Evolutionary conservation across 495 filamentous ascomycete species (phyloP), one percentile per base, ranked within the genome.

Genomic region (Penicillium pancosmium): DNA sequence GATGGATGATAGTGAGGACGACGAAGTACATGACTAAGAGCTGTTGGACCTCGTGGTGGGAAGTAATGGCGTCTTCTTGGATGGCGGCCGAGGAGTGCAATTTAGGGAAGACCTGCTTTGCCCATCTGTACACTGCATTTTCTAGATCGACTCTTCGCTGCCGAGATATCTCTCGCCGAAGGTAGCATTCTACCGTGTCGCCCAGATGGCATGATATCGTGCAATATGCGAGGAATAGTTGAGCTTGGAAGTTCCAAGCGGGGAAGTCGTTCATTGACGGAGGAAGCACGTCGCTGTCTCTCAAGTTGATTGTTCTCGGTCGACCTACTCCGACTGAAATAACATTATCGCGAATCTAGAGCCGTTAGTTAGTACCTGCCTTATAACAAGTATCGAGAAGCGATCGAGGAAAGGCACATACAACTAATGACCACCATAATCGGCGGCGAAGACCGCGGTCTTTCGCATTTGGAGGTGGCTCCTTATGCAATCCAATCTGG

Each of bases 401-500:
- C 36, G 2, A 36, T 34, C 25, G 35, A 12, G 35, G 33, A 16
- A 52, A 10, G 12, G 5, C 15, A 51, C 63, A 38, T 25, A 70
- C 68, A 54, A 70, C 68, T n/a, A 70, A 51, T 27, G 68, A 70
- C 68, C 68, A 70, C 68, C 68, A 70, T 38, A 70, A 35, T 12
- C 68, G 59, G 27, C 68, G 61, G 16, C 68, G 65, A 23, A 70
- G 63, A 15, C 65, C 68, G 5, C 68, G 63, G 41, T 70, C 60
- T 38, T 56, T 60, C 13, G 68, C 55, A 48, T 60, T 66, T 3
- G 60, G 56, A 1, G 60, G 52, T 9, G 68, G 66, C n/a, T 70
- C 68, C 23, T 70, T 70, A 40, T 70, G 68, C 12, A 70, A 53
- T 18, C 68, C 68, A 46, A 70, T 68, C 44, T 70, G 68, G 44